Evolutionary conservation across 345 rosid species (phyloP), one percentile per base, ranked within the genome.

Genomic region (Isatis tinctoria): DNA sequence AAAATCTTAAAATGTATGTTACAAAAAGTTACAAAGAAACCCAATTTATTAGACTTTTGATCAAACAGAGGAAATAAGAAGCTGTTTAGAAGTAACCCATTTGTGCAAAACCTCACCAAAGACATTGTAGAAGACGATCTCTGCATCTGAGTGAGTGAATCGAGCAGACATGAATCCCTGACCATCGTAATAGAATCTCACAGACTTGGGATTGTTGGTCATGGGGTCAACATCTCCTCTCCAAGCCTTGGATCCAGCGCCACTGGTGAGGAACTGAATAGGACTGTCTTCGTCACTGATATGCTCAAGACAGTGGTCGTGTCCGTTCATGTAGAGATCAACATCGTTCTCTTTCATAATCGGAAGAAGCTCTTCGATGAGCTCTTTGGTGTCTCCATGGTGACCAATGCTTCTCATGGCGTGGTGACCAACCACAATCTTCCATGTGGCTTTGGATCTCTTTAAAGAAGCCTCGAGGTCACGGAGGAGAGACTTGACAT

Each of bases 211-310:
- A 47, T 82, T 72, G 67, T 73, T 76, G 27, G 85, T 83, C 3
- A 20, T 10, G 0, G 72, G 78, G 57, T 79, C 73, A 37, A 82
- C 8, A 60, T 80, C 88, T 18, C 91, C 88, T 62, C 91, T 84
- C 88, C 94, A 88, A 2, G 94, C 89, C 60, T 82, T 85, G 2
- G 94, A 88, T 6, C 91, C 89, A 59, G 94, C 94, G n/a, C 94
- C 91, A 18, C 94, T 88, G 0, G 91, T 87, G 6, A 88, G 36
- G 63, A 85, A 88, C 67, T 81, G 88, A 14, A 85, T 79, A 1
- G 78, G 80, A 61, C 84, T 85, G 72, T 85, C 59, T 17, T 72
- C 77, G 40, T 85, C 85, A 47, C 80, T 77, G 8, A 89, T 85
- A 41, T 81, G 91, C 56, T 89, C 71, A 11, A 89, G 86, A 57